Evolutionary conservation across 1,284 basidiomycete genomes (phyloP).

Genomic region (Gomphus bonarii): DNA sequence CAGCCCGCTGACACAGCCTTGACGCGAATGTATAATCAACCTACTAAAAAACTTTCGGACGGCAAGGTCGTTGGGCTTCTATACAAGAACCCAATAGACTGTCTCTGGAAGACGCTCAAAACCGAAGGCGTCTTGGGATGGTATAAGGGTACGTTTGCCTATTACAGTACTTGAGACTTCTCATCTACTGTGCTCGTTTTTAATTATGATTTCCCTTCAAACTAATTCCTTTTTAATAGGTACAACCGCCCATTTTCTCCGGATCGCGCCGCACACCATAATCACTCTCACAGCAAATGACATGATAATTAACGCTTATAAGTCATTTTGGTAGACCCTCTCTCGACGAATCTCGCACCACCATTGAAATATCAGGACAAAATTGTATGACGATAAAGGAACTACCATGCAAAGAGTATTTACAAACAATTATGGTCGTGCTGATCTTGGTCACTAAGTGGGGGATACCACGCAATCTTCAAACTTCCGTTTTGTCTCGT

Average conservation of each 20-base stretch:
- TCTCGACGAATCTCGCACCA: background rate
- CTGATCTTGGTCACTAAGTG: background rate
- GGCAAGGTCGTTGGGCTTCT: conserved; percentile 70
- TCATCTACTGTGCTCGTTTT: background rate
- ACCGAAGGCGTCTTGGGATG: conserved; percentile 83
- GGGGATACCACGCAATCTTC: too few species aligned
- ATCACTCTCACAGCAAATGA: conserved; percentile 84
- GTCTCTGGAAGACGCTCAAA: conserved; percentile 91
- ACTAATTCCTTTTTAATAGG: conserved; percentile 32
- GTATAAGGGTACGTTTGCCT: conserved; percentile 67
- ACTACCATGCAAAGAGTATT: too few species aligned
- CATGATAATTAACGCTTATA: conserved; percentile 71
- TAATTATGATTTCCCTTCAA: too few species aligned
- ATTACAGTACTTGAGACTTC: background rate
- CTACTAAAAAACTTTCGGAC: conserved; percentile 60
- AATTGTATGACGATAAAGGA: too few species aligned
- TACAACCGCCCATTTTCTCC: conserved; percentile 83
- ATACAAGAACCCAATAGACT: conserved; percentile 90
- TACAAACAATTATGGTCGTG: background rate
- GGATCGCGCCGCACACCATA: conserved; percentile 78
- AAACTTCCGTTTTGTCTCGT: too few species aligned
- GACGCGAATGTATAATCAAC: conserved; percentile 96
- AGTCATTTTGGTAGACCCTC: conserved; percentile 17
- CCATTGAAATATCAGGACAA: too few species aligned
- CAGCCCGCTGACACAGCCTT: conserved; percentile 84